These are phyloP conservation scores for Monosporozyma aerobia DNA, from an alignment of 805 yeast genomes.

Conservation along the genomic window DNA sequence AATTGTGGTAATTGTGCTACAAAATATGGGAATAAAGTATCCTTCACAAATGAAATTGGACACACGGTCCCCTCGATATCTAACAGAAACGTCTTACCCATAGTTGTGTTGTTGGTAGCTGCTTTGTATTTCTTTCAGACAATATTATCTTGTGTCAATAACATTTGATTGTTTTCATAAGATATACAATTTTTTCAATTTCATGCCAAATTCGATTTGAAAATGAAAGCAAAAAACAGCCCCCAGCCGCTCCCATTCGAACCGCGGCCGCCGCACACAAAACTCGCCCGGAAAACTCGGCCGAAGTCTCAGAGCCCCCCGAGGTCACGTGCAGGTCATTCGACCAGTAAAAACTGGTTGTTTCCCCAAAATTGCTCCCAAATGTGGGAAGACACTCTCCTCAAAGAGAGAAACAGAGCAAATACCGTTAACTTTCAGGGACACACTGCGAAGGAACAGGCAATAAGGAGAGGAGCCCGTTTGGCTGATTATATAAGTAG, in stretches of 20 bases:
- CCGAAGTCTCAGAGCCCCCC: neutral
- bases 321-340: no score
- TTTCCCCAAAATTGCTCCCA: no score
- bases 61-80: constrained; percentile 94
- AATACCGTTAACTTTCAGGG: no score
- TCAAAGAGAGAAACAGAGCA: no score
- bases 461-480: neutral
- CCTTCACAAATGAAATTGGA: constrained; percentile 82
- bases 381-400: no score
- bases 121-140: neutral
- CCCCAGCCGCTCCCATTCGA: neutral
- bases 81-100: constrained; percentile 40
- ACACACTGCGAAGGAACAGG: neutral
- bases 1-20: constrained; percentile 38
- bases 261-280: neutral
- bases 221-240: no score
- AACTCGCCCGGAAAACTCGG: neutral
- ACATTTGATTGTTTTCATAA: no score
- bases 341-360: no score
- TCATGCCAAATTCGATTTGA: no score
- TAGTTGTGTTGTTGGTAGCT: neutral
- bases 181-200: no score
- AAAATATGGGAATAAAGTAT: constrained; percentile 69
- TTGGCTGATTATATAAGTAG: neutral
- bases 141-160: neutral